Conservation (phyloP, 2,329 filamentous ascomycete species). For the Paracoccidioides brasiliensis region DNA sequence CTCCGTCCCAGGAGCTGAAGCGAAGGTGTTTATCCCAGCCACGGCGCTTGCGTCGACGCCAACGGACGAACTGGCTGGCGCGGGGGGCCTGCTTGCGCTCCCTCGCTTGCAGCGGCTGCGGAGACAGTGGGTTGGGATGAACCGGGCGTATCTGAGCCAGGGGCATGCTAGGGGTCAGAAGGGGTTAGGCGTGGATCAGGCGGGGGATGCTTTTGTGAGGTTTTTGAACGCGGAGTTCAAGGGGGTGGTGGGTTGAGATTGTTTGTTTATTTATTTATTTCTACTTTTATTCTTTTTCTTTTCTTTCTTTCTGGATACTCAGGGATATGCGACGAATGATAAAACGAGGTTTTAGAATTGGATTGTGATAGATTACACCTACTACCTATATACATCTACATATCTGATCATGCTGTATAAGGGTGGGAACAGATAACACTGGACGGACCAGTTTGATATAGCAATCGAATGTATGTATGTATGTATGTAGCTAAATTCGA, state of each 20-base stretch:
- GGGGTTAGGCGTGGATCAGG: constrained; percentile 21
- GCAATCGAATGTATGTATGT: no score
- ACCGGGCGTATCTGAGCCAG: constrained; percentile 27
- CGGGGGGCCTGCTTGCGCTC: constrained; percentile 28
- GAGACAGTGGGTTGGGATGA: constrained; percentile 35
- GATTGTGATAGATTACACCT: no score
- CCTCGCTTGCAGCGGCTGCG: constrained; percentile 32
- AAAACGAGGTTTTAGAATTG: no score
- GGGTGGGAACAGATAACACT: no score
- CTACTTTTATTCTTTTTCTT: background rate
- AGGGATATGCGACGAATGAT: no score
- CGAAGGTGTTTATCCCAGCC: constrained; percentile 25
- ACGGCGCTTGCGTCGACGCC: constrained; percentile 25
- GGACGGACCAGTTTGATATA: no score
- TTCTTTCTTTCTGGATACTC: no score
- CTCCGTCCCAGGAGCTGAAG: constrained; percentile 19
- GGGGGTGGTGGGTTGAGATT: constrained; percentile 11
- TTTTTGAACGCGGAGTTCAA: constrained; percentile 34
- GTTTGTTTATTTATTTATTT: background rate
- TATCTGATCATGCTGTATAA: no score
- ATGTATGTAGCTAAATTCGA: no score
- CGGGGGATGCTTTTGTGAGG: constrained; percentile 33
- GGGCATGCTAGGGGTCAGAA: constrained; percentile 25
- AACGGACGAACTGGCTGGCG: constrained; percentile 31
- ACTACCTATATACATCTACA: no score